Evolutionary conservation across 2,329 filamentous ascomycete species (phyloP).

Genomic region (Beauveria australis): DNA sequence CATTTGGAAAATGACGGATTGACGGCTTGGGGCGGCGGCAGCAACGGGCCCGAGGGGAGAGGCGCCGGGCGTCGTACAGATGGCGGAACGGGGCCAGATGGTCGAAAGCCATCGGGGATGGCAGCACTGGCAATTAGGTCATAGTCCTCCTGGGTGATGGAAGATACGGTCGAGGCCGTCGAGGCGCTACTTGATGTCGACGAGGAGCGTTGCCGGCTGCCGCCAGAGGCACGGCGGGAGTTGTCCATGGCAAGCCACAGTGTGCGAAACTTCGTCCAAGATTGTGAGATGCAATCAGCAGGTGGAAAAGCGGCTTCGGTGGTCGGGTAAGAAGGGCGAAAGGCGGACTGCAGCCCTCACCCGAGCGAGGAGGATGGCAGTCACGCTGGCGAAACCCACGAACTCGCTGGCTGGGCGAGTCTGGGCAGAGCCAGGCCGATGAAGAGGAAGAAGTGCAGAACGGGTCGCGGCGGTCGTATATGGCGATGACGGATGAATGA

Average conservation of each 20-base stretch:
- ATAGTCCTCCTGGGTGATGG: conserved; percentile 37
- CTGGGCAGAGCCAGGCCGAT: conserved; percentile 3
- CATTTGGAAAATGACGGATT: conserved; percentile 19
- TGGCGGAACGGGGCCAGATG: conserved; percentile 14
- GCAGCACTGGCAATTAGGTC: conserved; percentile 40
- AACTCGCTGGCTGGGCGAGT: conserved; percentile 7
- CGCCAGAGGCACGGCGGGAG: conserved; percentile 4
- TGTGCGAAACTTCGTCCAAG: neutral
- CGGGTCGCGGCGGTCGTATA: neutral
- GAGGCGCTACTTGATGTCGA: conserved; percentile 3
- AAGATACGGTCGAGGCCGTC: conserved; percentile 5
- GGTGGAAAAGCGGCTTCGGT: neutral
- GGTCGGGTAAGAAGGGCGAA: neutral
- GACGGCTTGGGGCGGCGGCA: conserved; percentile 14
- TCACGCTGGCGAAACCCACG: conserved; percentile 7
- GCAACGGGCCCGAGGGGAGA: conserved; percentile 12
- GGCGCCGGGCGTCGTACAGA: neutral
- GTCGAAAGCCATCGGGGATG: conserved; percentile 46
- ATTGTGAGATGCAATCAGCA: neutral
- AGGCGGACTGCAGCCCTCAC: conserved; percentile 8
- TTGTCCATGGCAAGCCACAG: conserved; percentile 3
- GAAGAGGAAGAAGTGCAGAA: neutral
- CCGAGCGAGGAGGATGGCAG: conserved; percentile 1
- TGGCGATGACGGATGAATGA: neutral
- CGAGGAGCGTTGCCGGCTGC: conserved; percentile 8